Evolutionary conservation across 1,284 basidiomycete species (phyloP), one percentile per base, ranked within the genome.

Genomic region (Puccinia coronata): DNA sequence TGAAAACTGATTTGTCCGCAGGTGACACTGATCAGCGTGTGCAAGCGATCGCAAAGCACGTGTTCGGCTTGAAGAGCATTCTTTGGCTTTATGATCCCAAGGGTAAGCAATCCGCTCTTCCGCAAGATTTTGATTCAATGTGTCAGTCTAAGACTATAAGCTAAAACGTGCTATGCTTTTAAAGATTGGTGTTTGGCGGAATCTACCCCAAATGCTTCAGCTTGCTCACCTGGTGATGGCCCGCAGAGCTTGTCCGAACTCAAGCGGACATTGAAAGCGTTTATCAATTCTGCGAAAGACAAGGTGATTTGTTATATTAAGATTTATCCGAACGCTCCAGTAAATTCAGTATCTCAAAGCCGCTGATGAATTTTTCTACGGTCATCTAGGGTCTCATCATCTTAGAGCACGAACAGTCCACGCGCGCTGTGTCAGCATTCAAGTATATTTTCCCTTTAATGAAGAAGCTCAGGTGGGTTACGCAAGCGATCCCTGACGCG

Each of bases 321-420:
- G n/a, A n/a, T 16, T 31, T 23, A 20, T 25, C 25, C 25, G 20
- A 49, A 49, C 31, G 69, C n/a, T 11, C 41, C 39, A 5, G 36
- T 23, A 28, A 43, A 47, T 49, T 49, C 2, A 20, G 20, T 47
- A 12, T n/a, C n/a, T n/a, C 67, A 41, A 9, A 12, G 5, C 18
- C 23, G 20, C 16, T 25, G 36, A 41, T n/a, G 47, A 16, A 18
- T 31, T 31, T 25, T 16, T 47, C 20, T 70, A 4, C n/a, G 4
- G 23, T 49, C 28, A 49, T 5, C 9, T 31, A 74, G 72, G 94
- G 94, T 51, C 89, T 95, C n/a, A 89, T 95, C 83, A 88, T 93
- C 82, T 89, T 96, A 82, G 92, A 95, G 86, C 94, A 96, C 86
- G 94, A 95, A 86, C 87, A 92, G 23, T 89, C 88, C 28, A 87